Evolutionary conservation across 805 yeast species (phyloP), one percentile per base, ranked within the genome.

Genomic region (Martiniozyma abietophila): DNA sequence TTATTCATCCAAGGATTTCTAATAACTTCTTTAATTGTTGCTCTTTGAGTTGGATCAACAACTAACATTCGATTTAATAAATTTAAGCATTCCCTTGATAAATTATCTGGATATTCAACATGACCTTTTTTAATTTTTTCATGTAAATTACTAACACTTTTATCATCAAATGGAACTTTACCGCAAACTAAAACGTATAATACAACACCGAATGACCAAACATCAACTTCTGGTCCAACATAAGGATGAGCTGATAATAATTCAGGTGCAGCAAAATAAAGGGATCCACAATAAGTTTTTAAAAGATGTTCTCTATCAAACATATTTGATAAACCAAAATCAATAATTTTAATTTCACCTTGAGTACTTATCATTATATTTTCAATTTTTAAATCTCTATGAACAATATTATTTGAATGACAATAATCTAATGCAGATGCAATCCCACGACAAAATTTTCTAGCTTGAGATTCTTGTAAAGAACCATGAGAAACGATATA

Each of bases 191-290:
- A 65, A 6, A 92, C 99, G 52, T 85, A 92, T 32, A 92, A 61
- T 1, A 92, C 97, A 21, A 92, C 95, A 44, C 98, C 98, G 65
- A 88, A 89, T 2, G 96, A 84, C 98, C 98, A 92, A 14, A 92
- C 79, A 56, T 92, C 98, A 31, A 92, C 96, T 56, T 92, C 98
- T 1, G 98, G 98, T 0, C 98, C 99, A 24, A 72, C 66, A 50
- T 92, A 92, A 1, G 96, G 96, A 45, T 76, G 76, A 1, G 97
- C 98, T 39, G 83, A 81, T 35, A 92, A 65, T 46, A 92, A 67
- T 57, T 92, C 99, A 0, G 99, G 99, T 0, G 99, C 98, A 1
- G 98, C 99, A 70, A 92, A 92, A 56, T 92, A 92, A 33, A 92
- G 65, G 1, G 96, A 86, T 3, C 99, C 99, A 66, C 99, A 92